These are phyloP conservation scores for Saturnispora ahearnii DNA, from an alignment of 805 yeast genomes.

Conservation along the genomic window DNA sequence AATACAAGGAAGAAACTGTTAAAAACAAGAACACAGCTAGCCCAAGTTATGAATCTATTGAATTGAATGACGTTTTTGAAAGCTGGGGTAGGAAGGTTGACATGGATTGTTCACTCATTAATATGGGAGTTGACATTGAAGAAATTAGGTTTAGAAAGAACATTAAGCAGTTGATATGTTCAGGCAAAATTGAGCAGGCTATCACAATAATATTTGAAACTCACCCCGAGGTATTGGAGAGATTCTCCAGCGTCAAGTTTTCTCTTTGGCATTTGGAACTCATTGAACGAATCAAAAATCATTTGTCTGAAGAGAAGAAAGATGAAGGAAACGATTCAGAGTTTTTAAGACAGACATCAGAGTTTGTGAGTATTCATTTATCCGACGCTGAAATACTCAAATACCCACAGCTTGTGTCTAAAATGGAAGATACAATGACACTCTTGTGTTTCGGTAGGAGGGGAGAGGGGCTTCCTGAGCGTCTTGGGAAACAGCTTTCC, in stretches of 20 bases:
- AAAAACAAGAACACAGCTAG: slow-evolving; percentile 27
- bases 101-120: background rate
- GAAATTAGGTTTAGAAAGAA: slow-evolving; percentile 1
- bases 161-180: background rate
- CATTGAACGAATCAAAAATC: background rate
- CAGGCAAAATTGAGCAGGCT: background rate
- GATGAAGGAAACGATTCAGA: background rate
- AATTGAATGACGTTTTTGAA: slow-evolving; percentile 34
- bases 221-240: background rate
- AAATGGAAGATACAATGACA: slow-evolving; percentile 8
- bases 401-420: background rate
- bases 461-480: slow-evolving; percentile 7
- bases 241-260: slow-evolving; percentile 2
- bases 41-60: slow-evolving; percentile 18
- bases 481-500: background rate
- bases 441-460: slow-evolving; percentile 4
- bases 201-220: background rate
- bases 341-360: slow-evolving; percentile 1
- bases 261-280: slow-evolving; percentile 1
- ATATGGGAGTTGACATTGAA: background rate
- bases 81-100: slow-evolving; percentile 28
- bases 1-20: slow-evolving; percentile 60
- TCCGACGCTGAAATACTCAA: background rate
- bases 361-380: background rate
- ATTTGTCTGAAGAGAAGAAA: background rate